Conservation (phyloP, 192 early-diverging fungal species). For the Entomortierella beljakovae region DNA sequence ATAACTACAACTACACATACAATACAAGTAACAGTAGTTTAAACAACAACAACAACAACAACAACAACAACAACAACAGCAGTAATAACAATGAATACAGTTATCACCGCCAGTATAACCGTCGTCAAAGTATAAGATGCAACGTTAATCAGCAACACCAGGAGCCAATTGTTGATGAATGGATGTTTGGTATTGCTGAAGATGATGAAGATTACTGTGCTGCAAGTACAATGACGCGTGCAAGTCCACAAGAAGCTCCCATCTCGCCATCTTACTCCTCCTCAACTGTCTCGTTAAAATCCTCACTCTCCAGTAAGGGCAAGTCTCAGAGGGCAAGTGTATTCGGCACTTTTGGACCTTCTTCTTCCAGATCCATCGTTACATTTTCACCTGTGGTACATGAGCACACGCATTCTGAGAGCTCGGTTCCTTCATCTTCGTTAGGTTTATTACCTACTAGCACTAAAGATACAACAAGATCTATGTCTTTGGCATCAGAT, state of each 20-base stretch:
- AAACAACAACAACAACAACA: not conserved
- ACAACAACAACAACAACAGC: slow-evolving; percentile 1
- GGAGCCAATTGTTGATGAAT: slow-evolving; percentile 22
- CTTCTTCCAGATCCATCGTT: slow-evolving; percentile 13
- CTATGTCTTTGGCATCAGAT: not conserved
- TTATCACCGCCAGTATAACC: slow-evolving; percentile 32
- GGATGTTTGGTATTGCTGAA: slow-evolving; percentile 42
- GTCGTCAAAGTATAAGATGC: slow-evolving; percentile 13
- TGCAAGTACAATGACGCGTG: slow-evolving; percentile 7
- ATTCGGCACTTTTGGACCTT: not conserved
- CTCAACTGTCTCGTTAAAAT: slow-evolving; percentile 12
- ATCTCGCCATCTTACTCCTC: slow-evolving; percentile 3
- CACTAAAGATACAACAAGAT: too few species aligned
- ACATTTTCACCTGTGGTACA: slow-evolving; percentile 28
- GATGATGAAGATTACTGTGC: slow-evolving; percentile 11
- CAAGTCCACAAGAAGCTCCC: slow-evolving; percentile 11
- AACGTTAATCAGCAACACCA: slow-evolving; percentile 10
- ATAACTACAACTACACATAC: not conserved
- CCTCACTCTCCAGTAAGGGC: slow-evolving; percentile 9
- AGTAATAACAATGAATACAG: slow-evolving; percentile 15
- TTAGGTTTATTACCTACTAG: too few species aligned
- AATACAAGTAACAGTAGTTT: not conserved
- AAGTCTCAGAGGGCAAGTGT: not conserved
- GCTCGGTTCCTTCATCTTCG: not conserved
- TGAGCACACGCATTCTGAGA: slow-evolving; percentile 4